Conservation (phyloP, 23 red algal genomes). For the Rhodosorus marinus region DNA sequence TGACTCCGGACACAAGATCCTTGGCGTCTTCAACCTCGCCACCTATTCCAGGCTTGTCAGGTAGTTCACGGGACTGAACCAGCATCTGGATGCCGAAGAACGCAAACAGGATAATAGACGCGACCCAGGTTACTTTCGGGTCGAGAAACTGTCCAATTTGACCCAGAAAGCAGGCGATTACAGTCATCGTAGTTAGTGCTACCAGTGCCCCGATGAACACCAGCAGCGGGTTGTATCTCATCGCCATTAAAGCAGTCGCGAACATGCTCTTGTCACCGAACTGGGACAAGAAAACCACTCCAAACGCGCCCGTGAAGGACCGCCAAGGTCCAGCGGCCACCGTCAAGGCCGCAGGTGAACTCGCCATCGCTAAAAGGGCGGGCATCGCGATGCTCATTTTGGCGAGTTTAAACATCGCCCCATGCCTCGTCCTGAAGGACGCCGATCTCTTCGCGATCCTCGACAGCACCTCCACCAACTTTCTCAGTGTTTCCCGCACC, state of each 20-base stretch:
- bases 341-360: too few relatives aligned
- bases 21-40: conserved; percentile 30
- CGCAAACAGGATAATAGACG: conserved; percentile 56
- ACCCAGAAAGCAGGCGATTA: conserved; percentile 90
- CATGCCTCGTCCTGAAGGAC: too few relatives aligned
- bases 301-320: conserved; percentile 72
- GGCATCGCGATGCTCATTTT: too few relatives aligned
- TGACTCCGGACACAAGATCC: conserved; percentile 27
- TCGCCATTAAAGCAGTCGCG: conserved; percentile 82
- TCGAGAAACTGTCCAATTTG: conserved; percentile 70
- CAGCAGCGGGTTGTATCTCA: conserved; percentile 46
- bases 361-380: too few relatives aligned
- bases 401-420: too few relatives aligned
- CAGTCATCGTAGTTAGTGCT: conserved; percentile 78
- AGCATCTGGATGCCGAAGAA: conserved; percentile 82
- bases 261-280: conserved; percentile 99
- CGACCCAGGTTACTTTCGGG: conserved; percentile 39
- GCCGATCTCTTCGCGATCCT: too few relatives aligned
- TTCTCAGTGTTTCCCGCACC: too few relatives aligned
- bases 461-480: too few relatives aligned
- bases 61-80: conserved; percentile 24
- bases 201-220: conserved; percentile 63
- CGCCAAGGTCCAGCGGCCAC: too few relatives aligned
- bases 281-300: conserved; percentile 76
- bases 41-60: conserved; percentile 14